These are phyloP conservation scores for Drechslerella coelobrocha DNA, from an alignment of 2,329 filamentous ascomycete genomes.

Conservation along the genomic window DNA sequence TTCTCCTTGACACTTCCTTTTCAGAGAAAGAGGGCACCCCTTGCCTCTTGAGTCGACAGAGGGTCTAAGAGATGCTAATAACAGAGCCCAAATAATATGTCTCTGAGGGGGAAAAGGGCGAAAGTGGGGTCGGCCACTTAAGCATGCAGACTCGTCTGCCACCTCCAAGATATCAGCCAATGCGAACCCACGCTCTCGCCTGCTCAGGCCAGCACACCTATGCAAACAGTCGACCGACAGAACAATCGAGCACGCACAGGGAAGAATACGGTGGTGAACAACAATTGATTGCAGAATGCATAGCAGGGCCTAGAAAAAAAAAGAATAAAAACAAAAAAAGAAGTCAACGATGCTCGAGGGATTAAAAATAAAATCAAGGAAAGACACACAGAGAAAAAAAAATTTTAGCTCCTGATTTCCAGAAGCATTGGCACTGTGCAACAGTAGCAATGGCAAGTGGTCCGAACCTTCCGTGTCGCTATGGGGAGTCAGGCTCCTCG, in stretches of 20 bases:
- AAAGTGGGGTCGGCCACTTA: conserved; percentile 52
- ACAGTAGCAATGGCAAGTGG: conserved; percentile 17
- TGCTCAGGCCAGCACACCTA: conserved; percentile 45
- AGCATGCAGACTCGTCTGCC: conserved; percentile 49
- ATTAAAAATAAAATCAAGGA: too few species aligned
- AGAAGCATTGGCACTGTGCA: too few species aligned
- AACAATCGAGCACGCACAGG: conserved; percentile 40
- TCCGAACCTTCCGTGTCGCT: conserved; percentile 47
- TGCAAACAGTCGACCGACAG: conserved; percentile 21
- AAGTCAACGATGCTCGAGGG: neutral
- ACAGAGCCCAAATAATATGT: conserved; percentile 25
- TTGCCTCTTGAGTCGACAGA: conserved; percentile 41
- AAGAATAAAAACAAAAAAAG: neutral
- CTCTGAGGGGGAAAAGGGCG: conserved; percentile 31
- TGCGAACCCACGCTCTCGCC: conserved; percentile 33
- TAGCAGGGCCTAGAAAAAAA: neutral
- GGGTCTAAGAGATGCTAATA: conserved; percentile 36
- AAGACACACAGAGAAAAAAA: conserved; percentile 5
- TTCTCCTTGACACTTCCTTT: conserved; percentile 41
- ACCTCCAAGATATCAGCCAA: conserved; percentile 44
- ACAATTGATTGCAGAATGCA: neutral
- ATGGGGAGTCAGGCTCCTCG: conserved; percentile 36
- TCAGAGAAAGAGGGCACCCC: conserved; percentile 46
- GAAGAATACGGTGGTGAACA: conserved; percentile 7
- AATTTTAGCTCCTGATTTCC: conserved; percentile 7